Evolutionary conservation across 140 eudicot genomes (phyloP), one percentile per base, ranked within the genome.

Genomic region (Flaveria floridana): DNA sequence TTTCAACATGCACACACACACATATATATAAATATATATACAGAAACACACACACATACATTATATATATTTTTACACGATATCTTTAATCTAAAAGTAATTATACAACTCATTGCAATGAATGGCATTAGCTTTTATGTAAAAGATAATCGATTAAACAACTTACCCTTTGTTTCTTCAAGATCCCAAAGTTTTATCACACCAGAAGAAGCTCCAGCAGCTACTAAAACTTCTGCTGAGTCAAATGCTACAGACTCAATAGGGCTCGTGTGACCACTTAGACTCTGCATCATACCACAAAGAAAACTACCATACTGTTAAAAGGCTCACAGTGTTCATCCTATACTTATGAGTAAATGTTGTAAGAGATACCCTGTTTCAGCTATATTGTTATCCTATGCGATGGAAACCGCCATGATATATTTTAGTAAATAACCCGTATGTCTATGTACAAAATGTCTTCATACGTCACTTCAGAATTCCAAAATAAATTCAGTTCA

Each of bases 201-300:
- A 42, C 99, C 97, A 28, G 97, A 85, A 71, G 97, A 86, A 79
- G 99, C 92, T 68, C 99, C 99, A 77, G 96, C 99, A 75, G 84
- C 86, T 70, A 94, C 99, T 44, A 88, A 81, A 65, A 79, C 90
- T 79, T 94, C 99, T 30, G 89, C 71, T 2, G 96, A 79, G 80
- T 91, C 96, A 79, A 94, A 94, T 72, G 96, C 89, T 71, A 88
- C 91, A 67, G 96, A 91, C 84, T 91, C 99, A 23, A 94, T 84
- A 12, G 97, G 97, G 82, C 96, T 94, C n/a, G 99, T 83, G 73
- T 94, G 99, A 62, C 97, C 97, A 67, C 86, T 78, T 77, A 94
- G 78, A 87, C 92, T 90, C 99, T 94, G 95, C 72, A 79, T 41
- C 62, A 75, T 19, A 75, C 61, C 80, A 34, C 20, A 57, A 68